These are phyloP conservation scores for Neurospora sp. DNA, from an alignment of 495 filamentous ascomycete species.

Conservation along the genomic window DNA sequence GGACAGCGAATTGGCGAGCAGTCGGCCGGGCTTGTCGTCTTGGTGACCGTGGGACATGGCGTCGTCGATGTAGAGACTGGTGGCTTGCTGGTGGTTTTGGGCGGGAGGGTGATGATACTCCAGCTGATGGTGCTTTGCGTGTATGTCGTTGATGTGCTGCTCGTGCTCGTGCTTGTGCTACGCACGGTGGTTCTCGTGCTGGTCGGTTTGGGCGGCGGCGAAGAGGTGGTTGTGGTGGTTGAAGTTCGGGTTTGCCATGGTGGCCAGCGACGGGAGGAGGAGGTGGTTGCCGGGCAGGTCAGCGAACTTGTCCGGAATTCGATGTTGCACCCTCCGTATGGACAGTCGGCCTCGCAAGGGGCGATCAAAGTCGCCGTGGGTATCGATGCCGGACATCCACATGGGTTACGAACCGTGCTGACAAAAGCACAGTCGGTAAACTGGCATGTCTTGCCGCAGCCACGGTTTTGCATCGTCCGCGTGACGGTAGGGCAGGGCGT, in stretches of 20 bases:
- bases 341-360: conserved; percentile 22
- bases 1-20: conserved; percentile 32
- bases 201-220: not conserved
- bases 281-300: conserved; percentile 12
- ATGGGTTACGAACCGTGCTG: conserved; percentile 18
- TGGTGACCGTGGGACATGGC: conserved; percentile 30
- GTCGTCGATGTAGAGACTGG: not conserved
- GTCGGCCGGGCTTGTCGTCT: conserved; percentile 27
- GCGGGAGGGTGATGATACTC: conserved; percentile 17
- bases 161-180: conserved; percentile 3
- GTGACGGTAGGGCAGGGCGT: conserved; percentile 20
- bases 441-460: conserved; percentile 15
- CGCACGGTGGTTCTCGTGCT: not conserved
- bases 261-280: conserved; percentile 4
- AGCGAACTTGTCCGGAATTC: conserved; percentile 14
- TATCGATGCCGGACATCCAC: conserved; percentile 17
- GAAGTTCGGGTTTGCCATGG: not conserved
- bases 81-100: conserved; percentile 2
- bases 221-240: not conserved
- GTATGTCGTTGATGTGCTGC: conserved; percentile 2
- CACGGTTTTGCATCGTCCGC: conserved; percentile 15
- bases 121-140: conserved; percentile 12
- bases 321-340: conserved; percentile 22
- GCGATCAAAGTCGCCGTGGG: conserved; percentile 22
- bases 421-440: conserved; percentile 17